Conservation (phyloP, 768 basidiomycete species). For the Hebeloma cylindrosporum region DNA sequence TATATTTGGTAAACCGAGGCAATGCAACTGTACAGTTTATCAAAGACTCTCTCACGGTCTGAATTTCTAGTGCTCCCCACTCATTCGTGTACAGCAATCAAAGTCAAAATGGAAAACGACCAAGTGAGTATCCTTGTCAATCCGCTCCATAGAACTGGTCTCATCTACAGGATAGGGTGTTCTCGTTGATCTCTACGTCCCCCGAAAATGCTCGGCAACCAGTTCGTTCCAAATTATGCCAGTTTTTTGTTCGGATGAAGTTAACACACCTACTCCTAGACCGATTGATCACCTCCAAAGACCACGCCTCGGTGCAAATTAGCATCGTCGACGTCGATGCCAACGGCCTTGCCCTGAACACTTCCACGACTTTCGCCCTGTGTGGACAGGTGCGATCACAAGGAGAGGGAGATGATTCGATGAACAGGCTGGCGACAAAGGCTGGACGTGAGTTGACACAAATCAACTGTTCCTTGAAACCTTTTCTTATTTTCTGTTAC, state of each 20-base stretch:
- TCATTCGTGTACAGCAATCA: conserved; percentile 23
- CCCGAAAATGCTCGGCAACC: conserved; percentile 98
- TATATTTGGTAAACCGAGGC: conserved; percentile 4
- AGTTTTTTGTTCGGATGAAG: no score
- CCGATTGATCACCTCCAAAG: conserved; percentile 98
- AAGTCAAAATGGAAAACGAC: conserved; percentile 84
- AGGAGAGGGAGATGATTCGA: conserved; percentile 94
- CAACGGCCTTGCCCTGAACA: conserved; percentile 73
- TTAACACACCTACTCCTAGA: no score
- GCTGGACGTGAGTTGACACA: conserved; percentile 76
- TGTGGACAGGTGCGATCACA: conserved; percentile 92
- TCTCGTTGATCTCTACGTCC: conserved; percentile 99
- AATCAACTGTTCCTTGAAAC: background rate
- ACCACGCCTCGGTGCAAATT: conserved; percentile 98
- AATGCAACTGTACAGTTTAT: conserved; percentile 38
- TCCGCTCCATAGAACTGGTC: conserved; percentile 5
- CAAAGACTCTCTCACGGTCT: conserved; percentile 35
- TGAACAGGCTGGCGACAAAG: conserved; percentile 95
- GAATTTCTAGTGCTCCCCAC: conserved; percentile 23
- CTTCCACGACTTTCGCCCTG: conserved; percentile 90
- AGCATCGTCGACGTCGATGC: conserved; percentile 93
- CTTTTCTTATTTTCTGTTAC: conserved; percentile 7
- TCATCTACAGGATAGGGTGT: conserved; percentile 61
- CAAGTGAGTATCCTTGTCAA: conserved; percentile 50
- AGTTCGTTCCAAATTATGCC: no score